These are phyloP conservation scores for Fusarium duplospermum DNA, from an alignment of 2,329 filamentous ascomycete species.

Conservation along the genomic window DNA sequence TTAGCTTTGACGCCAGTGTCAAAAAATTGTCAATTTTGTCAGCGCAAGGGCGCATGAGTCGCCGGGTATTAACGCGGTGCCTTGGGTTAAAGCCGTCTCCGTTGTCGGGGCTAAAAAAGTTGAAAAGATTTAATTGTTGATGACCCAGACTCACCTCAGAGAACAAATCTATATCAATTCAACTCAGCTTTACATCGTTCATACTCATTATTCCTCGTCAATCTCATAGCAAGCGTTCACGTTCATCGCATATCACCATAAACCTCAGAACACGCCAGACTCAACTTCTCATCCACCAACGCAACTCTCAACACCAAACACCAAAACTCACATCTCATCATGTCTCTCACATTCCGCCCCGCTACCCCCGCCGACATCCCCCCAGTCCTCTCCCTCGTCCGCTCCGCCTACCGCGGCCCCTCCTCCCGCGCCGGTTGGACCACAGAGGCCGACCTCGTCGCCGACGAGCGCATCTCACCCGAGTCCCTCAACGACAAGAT, in stretches of 20 bases:
- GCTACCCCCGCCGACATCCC: slow-evolving; percentile 49
- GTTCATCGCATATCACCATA: background rate
- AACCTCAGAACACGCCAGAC: background rate
- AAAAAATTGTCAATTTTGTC: slow-evolving; percentile 9
- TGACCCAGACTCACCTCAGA: background rate
- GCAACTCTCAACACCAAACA: background rate
- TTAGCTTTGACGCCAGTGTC: background rate
- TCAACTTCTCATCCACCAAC: background rate
- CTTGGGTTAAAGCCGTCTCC: background rate
- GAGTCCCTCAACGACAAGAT: slow-evolving; percentile 54
- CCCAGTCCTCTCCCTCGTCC: slow-evolving; percentile 53
- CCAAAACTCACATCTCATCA: background rate
- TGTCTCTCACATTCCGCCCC: slow-evolving; percentile 32
- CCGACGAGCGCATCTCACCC: slow-evolving; percentile 57
- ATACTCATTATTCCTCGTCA: too few species aligned
- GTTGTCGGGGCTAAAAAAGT: background rate
- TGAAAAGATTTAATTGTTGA: background rate
- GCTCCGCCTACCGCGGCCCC: slow-evolving; percentile 58
- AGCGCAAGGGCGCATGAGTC: slow-evolving; percentile 11
- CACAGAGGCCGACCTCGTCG: slow-evolving; percentile 58
- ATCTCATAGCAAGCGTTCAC: background rate
- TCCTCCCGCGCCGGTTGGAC: slow-evolving; percentile 58
- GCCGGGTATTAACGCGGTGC: background rate
- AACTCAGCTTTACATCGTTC: background rate
- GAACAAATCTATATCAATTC: background rate